Percentiles rank a stretch among this genome's conserved stretches.
Conservation (phyloP, 2,329 filamentous ascomycete genomes). For the Sarocladiaceae sp. region DNA sequence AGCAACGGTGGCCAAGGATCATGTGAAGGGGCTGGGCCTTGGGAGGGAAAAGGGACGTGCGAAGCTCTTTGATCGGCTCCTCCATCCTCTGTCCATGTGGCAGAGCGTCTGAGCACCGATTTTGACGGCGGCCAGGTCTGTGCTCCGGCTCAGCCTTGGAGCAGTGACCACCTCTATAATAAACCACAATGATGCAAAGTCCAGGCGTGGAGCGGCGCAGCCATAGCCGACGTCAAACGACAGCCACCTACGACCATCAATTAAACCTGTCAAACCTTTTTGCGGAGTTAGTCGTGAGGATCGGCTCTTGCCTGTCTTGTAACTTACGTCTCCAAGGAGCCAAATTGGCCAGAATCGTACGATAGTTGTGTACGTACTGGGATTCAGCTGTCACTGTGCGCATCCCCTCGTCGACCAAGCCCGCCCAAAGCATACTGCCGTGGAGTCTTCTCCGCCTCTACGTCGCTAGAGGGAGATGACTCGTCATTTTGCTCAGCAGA, state of each 20-base stretch:
- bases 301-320: background rate
- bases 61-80: too few relatives aligned
- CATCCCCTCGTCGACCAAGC: background rate
- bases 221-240: background rate
- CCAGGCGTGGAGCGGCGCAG: background rate
- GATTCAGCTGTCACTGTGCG: background rate
- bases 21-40: too few relatives aligned
- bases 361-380: background rate
- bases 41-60: too few relatives aligned
- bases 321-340: background rate
- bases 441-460: constrained; percentile 4
- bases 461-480: constrained; percentile 7
- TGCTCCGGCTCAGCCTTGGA: background rate
- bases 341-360: background rate
- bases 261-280: too few relatives aligned
- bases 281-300: background rate
- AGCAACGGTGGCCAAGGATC: too few relatives aligned
- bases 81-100: too few relatives aligned
- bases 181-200: background rate
- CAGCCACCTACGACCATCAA: background rate
- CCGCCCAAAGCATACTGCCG: background rate
- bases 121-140: background rate
- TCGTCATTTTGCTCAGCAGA: background rate
- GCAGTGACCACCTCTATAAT: constrained; percentile 8
- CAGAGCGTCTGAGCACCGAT: too few relatives aligned